Base-by-base conservation (phyloP, 306 rosid species). In the Corylus americana region DNA sequence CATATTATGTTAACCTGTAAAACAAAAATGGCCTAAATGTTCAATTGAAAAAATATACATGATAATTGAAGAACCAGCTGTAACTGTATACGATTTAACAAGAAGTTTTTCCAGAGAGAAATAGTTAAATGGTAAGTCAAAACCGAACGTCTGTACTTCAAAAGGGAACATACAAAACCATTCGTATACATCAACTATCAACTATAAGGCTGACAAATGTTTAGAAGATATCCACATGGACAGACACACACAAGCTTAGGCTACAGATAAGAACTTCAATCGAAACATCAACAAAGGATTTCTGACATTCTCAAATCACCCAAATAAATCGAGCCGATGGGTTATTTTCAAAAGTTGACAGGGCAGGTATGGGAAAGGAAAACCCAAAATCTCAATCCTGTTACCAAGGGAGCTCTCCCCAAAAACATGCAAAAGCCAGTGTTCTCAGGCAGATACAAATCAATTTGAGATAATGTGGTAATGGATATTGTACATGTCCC, bases 1-100 rank as follows among this genome's bases (percentile, higher is more conserved):
- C 67, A 90, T 81, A 86, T 76, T 75, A 93, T 59, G 83, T 91
- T 90, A 76, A 95, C 90, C 99, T 95, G 89, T 63, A 70, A 80
- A 77, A 59, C 47, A 80, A 70, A 58, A 79, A 83, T 42, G 77
- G 44, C 67, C 67, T 42, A 20, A 61, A 42, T 18, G 27, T 70
- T 64, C 50, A 81, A 75, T 6, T 12, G 75, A 37, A 78, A 7
- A 55, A 8, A 35, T 39, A 54, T 3, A 70, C 29, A 54, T 22
- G 50, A 77, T 8, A 10, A 47, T 8, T 1, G 8, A 76, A 64
- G 79, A 55, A 48, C 37, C 73, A 18, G 4, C 18, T 27, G 72
- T 31, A 22, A 11, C 17, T 27, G 25, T 39, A 42, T 8, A 39
- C 18, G 29, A 42, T 42, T 67, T 10, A n/a, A 64, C 48, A 67